Conservation (phyloP, 495 filamentous ascomycete species). For the Penicillium odoratum region DNA sequence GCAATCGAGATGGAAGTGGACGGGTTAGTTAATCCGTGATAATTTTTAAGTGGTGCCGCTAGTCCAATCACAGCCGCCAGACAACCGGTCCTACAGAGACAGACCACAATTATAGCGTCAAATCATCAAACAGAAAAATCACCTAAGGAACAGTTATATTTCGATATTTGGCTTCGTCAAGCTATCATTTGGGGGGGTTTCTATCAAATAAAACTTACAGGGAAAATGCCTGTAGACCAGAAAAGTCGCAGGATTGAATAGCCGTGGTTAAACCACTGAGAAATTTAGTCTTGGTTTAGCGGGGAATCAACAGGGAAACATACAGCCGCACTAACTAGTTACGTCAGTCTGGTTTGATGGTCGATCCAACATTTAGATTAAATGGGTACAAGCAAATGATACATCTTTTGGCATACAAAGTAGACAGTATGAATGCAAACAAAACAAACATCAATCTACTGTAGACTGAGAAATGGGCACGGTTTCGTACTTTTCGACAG, state of each 20-base stretch:
- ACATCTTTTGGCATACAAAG: background rate
- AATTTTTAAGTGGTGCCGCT: constrained; percentile 53
- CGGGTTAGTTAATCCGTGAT: constrained; percentile 46
- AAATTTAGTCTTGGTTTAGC: background rate
- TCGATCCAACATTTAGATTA: background rate
- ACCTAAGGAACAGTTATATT: too few relatives aligned
- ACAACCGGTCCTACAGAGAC: background rate
- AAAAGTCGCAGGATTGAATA: background rate
- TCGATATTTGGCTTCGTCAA: background rate
- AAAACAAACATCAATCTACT: background rate
- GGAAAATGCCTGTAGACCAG: background rate
- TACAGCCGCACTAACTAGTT: background rate
- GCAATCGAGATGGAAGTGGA: constrained; percentile 32
- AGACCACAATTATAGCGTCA: background rate
- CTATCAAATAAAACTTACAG: background rate
- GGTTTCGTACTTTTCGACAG: too few relatives aligned
- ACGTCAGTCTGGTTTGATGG: background rate
- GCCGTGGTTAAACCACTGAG: background rate
- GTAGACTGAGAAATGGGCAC: background rate
- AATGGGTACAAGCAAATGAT: background rate
- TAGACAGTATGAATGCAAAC: background rate
- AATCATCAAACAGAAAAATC: background rate
- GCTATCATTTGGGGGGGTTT: background rate
- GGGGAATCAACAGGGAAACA: background rate
- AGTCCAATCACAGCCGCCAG: constrained; percentile 41